Evolutionary conservation across 2,329 filamentous ascomycete genomes (phyloP).

Genomic region (Scedosporium boydii): DNA sequence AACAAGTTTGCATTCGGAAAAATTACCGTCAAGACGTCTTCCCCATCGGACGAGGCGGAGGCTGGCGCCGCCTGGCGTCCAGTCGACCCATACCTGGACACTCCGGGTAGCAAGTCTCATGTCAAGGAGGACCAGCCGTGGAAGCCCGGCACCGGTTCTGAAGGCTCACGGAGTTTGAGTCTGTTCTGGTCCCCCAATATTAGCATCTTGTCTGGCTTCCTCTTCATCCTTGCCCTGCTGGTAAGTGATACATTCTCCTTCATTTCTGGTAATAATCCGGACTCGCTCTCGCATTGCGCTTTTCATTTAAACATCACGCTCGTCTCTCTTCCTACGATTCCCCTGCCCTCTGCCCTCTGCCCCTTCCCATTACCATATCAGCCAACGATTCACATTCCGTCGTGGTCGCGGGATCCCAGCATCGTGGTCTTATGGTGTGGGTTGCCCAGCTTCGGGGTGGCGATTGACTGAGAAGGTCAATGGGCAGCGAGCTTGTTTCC

Average conservation of each 20-base stretch:
- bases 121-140: neutral
- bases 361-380: no score
- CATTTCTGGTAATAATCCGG: no score
- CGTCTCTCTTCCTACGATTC: no score
- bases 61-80: constrained; percentile 3
- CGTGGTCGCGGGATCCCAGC: no score
- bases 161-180: neutral
- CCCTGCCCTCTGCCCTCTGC: no score
- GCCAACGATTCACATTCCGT: no score
- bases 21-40: constrained; percentile 5
- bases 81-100: neutral
- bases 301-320: no score
- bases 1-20: neutral
- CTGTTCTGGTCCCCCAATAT: neutral
- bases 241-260: neutral
- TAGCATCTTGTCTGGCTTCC: neutral
- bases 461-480: no score
- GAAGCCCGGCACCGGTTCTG: neutral
- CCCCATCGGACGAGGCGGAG: neutral
- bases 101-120: neutral
- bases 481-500: no score
- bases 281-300: no score
- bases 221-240: constrained; percentile 2
- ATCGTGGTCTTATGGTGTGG: no score
- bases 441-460: no score